phyloP scores from a whole-genome alignment of 148 eudicot genomes.

The Amaranthus hypochondriacus region DNA sequence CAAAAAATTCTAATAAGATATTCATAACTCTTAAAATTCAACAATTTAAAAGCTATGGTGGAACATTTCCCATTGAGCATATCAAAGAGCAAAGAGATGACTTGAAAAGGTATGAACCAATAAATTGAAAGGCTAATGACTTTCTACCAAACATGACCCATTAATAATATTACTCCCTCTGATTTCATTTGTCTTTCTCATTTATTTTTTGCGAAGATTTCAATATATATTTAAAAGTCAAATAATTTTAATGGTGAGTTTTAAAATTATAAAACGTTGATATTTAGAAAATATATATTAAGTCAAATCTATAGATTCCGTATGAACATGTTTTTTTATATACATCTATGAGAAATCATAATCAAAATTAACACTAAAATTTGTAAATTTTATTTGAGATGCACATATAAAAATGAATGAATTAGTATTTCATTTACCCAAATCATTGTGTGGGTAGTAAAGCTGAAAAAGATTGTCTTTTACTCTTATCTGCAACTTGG shows the following conservation, averaged over 20 bases:
- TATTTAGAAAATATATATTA: too few species aligned
- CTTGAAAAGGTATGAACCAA: not conserved
- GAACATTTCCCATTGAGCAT: not conserved
- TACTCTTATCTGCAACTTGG: not conserved
- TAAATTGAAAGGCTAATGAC: conserved; percentile 6
- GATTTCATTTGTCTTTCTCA: too few species aligned
- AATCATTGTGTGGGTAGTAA: not conserved
- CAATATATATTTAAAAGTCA: too few species aligned
- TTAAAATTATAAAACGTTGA: too few species aligned
- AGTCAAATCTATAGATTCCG: too few species aligned
- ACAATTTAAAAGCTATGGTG: not conserved
- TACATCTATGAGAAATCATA: not conserved
- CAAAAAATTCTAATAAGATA: not conserved
- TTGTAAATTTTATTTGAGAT: not conserved
- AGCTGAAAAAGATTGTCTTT: conserved; percentile 1
- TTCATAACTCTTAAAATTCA: too few species aligned
- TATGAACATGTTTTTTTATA: not conserved
- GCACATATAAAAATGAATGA: too few species aligned
- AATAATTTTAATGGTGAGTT: too few species aligned
- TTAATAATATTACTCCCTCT: not conserved
- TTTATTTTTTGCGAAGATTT: too few species aligned
- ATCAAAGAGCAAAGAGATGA: not conserved
- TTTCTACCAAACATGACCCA: conserved; percentile 8
- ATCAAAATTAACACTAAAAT: not conserved
- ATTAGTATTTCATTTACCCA: not conserved